These are phyloP conservation scores for Botryosphaeria dothidea DNA, from an alignment of 2,329 filamentous ascomycete genomes.

Conservation along the genomic window DNA sequence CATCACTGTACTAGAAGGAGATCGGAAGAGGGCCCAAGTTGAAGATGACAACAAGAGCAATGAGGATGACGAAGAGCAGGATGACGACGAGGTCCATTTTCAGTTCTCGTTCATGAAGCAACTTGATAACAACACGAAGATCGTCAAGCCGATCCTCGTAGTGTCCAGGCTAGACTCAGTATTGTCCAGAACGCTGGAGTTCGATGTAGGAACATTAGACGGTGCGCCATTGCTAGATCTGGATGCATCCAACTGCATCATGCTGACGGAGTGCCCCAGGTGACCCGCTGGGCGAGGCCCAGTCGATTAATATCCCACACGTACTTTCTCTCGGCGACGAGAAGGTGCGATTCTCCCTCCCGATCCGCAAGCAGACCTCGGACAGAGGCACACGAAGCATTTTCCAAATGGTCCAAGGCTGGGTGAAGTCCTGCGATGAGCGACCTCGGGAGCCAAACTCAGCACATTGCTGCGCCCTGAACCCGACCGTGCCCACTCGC, in stretches of 20 bases:
- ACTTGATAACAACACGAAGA: neutral
- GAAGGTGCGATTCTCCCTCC: neutral
- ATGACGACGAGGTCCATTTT: slow-evolving; percentile 1
- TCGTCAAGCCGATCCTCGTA: neutral
- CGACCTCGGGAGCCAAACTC: neutral
- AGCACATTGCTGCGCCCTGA: neutral
- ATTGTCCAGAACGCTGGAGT: slow-evolving; percentile 11
- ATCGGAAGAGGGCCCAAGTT: neutral
- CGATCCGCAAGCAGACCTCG: neutral
- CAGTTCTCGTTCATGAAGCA: neutral
- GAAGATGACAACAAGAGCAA: neutral
- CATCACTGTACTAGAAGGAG: neutral
- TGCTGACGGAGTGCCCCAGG: neutral
- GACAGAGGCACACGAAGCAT: slow-evolving; percentile 3
- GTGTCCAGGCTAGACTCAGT: neutral
- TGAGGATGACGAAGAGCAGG: neutral
- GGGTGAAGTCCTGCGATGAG: slow-evolving; percentile 8
- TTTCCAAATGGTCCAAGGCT: slow-evolving; percentile 1
- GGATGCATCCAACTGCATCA: neutral
- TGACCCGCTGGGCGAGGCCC: neutral
- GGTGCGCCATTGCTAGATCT: neutral
- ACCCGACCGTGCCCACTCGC: slow-evolving; percentile 7
- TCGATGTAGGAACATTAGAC: neutral
- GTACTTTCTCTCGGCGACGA: neutral
- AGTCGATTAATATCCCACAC: neutral